Conservation (phyloP, 768 basidiomycete genomes). For the Calocera viscosa region DNA sequence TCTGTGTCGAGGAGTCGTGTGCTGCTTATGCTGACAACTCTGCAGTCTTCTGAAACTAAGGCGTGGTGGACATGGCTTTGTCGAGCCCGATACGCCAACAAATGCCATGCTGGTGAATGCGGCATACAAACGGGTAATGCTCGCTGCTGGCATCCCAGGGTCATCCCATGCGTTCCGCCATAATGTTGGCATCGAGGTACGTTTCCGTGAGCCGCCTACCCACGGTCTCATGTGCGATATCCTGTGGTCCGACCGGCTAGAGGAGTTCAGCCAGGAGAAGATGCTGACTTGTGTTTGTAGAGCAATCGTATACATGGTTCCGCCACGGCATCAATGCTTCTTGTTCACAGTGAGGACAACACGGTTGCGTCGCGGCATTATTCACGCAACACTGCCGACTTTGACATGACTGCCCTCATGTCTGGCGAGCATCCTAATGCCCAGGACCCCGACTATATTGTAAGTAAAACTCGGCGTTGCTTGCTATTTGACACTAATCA, state of each 20-base stretch:
- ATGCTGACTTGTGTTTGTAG: constrained; percentile 31
- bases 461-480: neutral
- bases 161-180: no score
- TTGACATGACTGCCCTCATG: neutral
- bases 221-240: constrained; percentile 98
- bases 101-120: no score
- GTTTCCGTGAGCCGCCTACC: constrained; percentile 96
- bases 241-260: constrained; percentile 94
- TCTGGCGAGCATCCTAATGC: neutral
- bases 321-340: neutral
- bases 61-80: no score
- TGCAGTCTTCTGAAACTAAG: no score
- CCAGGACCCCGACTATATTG: neutral
- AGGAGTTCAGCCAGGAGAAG: constrained; percentile 94
- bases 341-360: neutral
- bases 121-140: no score
- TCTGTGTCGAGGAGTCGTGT: no score
- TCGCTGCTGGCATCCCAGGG: no score
- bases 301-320: neutral
- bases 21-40: no score
- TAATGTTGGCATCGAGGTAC: constrained; percentile 44
- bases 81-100: no score
- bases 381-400: neutral
- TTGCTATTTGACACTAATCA: neutral
- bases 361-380: neutral